Evolutionary conservation across 805 yeast genomes (phyloP).

Genomic region (Wickerhamomyces bisporus): DNA sequence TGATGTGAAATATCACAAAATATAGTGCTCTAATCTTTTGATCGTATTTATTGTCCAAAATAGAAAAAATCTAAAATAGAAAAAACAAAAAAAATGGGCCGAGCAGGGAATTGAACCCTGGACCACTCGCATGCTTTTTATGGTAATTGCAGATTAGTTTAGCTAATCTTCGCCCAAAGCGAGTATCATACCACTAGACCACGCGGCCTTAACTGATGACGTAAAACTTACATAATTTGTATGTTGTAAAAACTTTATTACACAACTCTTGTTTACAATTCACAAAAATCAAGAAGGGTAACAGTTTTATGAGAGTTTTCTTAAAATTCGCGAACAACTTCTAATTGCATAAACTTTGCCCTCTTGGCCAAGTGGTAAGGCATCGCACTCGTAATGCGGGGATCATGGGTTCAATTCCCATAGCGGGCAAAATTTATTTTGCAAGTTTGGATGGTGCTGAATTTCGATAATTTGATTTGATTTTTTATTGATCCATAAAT

Average conservation of each 20-base stretch:
- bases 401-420: conserved; percentile 54
- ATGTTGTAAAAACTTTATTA: no score
- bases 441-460: neutral
- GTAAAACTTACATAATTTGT: neutral
- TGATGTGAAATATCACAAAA: no score
- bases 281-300: no score
- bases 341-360: conserved; percentile 23
- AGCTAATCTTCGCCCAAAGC: conserved; percentile 26
- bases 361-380: conserved; percentile 54
- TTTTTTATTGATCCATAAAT: no score
- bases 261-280: no score
- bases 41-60: no score
- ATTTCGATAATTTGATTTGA: no score
- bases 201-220: conserved; percentile 20
- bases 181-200: conserved; percentile 31
- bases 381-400: conserved; percentile 57
- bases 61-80: neutral
- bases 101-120: conserved; percentile 28
- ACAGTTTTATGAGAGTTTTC: no score
- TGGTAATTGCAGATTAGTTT: conserved; percentile 6
- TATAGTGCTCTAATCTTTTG: no score
- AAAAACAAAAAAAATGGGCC: conserved; percentile 13
- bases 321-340: no score
- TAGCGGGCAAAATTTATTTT: conserved; percentile 36
- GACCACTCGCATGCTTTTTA: conserved; percentile 24